Conservation (phyloP, 306 rosid genomes). For the Leucaena leucocephala region DNA sequence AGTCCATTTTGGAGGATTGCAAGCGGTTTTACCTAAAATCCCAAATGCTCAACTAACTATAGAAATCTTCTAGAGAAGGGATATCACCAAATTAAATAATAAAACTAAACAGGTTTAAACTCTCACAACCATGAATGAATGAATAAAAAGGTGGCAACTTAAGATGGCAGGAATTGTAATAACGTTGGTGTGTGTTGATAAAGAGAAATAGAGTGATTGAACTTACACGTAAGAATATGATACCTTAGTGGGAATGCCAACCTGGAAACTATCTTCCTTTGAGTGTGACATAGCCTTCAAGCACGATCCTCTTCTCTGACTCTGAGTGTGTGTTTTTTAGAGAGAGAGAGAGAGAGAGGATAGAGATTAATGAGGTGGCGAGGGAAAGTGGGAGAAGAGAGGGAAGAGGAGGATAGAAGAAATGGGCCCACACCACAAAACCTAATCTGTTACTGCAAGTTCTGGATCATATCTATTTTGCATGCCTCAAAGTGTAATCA, state of each 20-base stretch:
- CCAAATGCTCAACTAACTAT: background rate
- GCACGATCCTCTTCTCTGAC: background rate
- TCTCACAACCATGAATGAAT: background rate
- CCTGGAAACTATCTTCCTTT: slow-evolving; percentile 2
- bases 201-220: background rate
- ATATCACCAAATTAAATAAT: no score
- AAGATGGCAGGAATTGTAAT: background rate
- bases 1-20: background rate
- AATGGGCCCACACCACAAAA: slow-evolving; percentile 51
- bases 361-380: slow-evolving; percentile 33
- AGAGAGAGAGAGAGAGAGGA: slow-evolving; percentile 2
- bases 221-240: background rate
- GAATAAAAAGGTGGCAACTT: background rate
- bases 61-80: no score
- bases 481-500: background rate
- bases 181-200: background rate
- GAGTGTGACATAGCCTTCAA: slow-evolving; percentile 8
- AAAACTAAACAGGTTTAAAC: no score
- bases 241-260: slow-evolving; percentile 26
- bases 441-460: slow-evolving; percentile 31
- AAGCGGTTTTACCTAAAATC: background rate
- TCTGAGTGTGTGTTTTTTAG: background rate
- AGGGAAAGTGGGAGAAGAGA: slow-evolving; percentile 23
- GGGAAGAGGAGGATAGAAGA: slow-evolving; percentile 40
- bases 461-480: slow-evolving; percentile 37